Evolutionary conservation across 805 yeast species (phyloP).

Genomic region (Ogataea zsoltii): DNA sequence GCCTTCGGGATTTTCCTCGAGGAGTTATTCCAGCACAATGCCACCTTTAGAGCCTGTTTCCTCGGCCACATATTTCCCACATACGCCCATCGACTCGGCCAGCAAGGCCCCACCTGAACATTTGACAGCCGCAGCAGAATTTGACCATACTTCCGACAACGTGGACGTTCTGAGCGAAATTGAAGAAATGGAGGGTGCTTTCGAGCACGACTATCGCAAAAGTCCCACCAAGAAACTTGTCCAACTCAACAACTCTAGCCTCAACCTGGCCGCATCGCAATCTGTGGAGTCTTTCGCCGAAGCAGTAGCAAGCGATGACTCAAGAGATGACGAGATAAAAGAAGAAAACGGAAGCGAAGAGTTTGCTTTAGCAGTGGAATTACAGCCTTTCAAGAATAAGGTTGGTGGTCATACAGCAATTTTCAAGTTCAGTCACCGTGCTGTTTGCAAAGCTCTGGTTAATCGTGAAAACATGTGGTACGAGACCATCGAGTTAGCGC

Average conservation of each 20-base stretch:
- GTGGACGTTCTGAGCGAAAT: slow-evolving; percentile 26
- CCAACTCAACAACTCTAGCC: neutral
- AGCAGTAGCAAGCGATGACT: neutral
- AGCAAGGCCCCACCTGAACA: slow-evolving; percentile 37
- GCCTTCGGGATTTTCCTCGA: neutral
- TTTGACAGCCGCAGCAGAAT: slow-evolving; percentile 51
- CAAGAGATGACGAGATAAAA: slow-evolving; percentile 1
- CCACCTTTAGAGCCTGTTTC: slow-evolving; percentile 57
- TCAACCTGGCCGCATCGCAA: neutral
- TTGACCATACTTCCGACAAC: slow-evolving; percentile 36
- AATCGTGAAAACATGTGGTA: slow-evolving; percentile 91
- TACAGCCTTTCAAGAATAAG: slow-evolving; percentile 87
- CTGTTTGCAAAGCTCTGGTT: slow-evolving; percentile 91
- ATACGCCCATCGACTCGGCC: slow-evolving; percentile 43
- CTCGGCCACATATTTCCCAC: slow-evolving; percentile 72
- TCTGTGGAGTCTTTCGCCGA: neutral
- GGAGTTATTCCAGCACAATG: slow-evolving; percentile 12
- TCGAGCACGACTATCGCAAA: slow-evolving; percentile 19
- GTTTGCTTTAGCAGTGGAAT: slow-evolving; percentile 79
- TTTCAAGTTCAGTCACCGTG: slow-evolving; percentile 84
- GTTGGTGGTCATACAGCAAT: slow-evolving; percentile 99
- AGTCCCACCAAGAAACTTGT: neutral
- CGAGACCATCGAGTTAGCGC: slow-evolving; percentile 79
- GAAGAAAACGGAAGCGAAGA: slow-evolving; percentile 31
- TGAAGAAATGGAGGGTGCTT: slow-evolving; percentile 27